Conservation (phyloP, 2,329 filamentous ascomycete genomes). For the Colletotrichum salicis region DNA sequence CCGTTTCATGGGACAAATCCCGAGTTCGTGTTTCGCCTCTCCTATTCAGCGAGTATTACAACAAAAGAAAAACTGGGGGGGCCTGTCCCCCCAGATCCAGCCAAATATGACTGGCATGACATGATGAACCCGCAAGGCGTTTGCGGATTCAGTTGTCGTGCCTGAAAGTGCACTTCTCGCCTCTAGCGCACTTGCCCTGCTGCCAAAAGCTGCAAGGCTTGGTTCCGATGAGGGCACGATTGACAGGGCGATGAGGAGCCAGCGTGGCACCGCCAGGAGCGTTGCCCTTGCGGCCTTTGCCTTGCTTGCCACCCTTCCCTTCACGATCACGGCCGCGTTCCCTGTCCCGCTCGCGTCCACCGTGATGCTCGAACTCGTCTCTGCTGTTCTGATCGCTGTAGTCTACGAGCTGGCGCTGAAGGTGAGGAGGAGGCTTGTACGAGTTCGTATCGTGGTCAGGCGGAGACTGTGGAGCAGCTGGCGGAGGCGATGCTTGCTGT, state of each 20-base stretch:
- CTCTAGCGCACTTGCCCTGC: slow-evolving; percentile 77
- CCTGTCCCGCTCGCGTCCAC: slow-evolving; percentile 41
- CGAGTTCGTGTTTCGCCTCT: slow-evolving; percentile 7
- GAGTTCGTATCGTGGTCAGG: slow-evolving; percentile 36
- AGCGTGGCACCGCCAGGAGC: slow-evolving; percentile 43
- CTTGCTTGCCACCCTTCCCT: slow-evolving; percentile 47
- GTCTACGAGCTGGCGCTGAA: slow-evolving; percentile 30
- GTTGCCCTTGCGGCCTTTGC: slow-evolving; percentile 51
- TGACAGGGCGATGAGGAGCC: slow-evolving; percentile 56
- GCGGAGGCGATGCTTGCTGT: slow-evolving; percentile 35
- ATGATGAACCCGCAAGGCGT: not conserved
- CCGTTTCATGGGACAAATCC: not conserved
- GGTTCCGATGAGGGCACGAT: slow-evolving; percentile 70
- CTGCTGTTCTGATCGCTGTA: slow-evolving; percentile 28
- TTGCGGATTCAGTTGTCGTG: slow-evolving; percentile 60
- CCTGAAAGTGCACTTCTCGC: slow-evolving; percentile 78
- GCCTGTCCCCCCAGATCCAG: not conserved
- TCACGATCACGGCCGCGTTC: slow-evolving; percentile 43
- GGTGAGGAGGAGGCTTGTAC: slow-evolving; percentile 33
- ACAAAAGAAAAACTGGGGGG: not conserved
- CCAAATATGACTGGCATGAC: slow-evolving; percentile 1
- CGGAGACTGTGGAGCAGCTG: slow-evolving; percentile 31
- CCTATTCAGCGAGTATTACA: not conserved
- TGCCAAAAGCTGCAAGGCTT: slow-evolving; percentile 77
- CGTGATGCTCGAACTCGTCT: slow-evolving; percentile 35